Evolutionary conservation across 2,329 filamentous ascomycete species (phyloP).

Genomic region (Lachnellula suecica): DNA sequence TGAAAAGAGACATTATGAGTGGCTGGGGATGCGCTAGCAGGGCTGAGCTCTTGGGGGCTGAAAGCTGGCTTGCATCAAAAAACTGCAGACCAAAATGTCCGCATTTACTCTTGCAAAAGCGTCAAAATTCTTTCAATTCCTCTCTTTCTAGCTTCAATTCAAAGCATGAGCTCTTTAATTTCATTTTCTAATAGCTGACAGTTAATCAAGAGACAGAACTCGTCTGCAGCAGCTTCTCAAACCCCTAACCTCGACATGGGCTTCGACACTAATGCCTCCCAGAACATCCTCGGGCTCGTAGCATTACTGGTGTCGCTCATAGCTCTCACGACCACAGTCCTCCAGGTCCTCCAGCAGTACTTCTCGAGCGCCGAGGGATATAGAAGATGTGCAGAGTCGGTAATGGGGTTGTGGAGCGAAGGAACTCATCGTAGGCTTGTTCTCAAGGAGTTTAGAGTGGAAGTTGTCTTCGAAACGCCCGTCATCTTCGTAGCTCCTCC

Average conservation of each 20-base stretch:
- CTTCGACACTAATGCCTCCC: conserved; percentile 24
- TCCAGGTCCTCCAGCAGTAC: conserved; percentile 37
- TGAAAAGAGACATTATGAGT: neutral
- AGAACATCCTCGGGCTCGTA: conserved; percentile 30
- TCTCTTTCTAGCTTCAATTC: neutral
- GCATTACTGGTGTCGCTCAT: conserved; percentile 37
- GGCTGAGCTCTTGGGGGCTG: conserved; percentile 2
- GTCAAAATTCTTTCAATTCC: neutral
- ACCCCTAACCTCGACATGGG: conserved; percentile 4
- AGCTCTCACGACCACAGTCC: conserved; percentile 32
- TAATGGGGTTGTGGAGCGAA: conserved; percentile 34
- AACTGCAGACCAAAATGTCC: neutral
- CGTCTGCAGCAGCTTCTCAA: neutral
- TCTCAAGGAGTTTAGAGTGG: conserved; percentile 35
- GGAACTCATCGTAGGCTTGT: conserved; percentile 33
- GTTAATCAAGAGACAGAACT: neutral
- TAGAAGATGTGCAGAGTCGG: conserved; percentile 34
- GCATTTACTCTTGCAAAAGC: neutral
- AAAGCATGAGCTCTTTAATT: neutral
- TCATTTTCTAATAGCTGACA: neutral
- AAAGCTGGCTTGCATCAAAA: neutral
- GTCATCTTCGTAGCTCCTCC: conserved; percentile 33
- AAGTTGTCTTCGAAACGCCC: conserved; percentile 37
- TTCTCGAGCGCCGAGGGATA: conserved; percentile 39
- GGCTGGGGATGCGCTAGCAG: neutral